phyloP scores from a whole-genome alignment of 2,329 filamentous ascomycete genomes.

The Rhynchosporium agropyri region DNA sequence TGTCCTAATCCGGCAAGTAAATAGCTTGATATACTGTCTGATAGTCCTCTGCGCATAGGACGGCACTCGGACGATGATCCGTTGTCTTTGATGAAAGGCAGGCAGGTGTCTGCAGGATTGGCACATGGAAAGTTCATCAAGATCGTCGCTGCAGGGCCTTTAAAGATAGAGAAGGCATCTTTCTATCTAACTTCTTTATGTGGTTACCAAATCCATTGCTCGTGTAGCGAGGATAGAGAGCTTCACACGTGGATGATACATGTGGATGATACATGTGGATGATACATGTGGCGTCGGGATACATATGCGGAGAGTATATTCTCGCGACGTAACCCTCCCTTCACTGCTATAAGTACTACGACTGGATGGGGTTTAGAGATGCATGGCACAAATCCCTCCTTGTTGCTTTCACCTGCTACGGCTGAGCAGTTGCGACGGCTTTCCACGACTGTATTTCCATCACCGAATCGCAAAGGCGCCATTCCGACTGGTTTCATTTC shows the following conservation, averaged over 20 bases:
- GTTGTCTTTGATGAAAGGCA: no score
- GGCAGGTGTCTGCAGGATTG: not conserved
- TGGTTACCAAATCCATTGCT: not conserved
- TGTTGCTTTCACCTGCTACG: not conserved
- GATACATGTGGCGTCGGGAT: no score
- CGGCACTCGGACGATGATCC: no score
- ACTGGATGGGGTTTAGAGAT: not conserved
- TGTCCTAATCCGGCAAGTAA: not conserved
- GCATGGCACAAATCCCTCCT: not conserved
- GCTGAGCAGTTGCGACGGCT: not conserved
- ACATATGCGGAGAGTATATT: not conserved
- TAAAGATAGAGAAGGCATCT: not conserved
- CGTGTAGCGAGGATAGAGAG: not conserved
- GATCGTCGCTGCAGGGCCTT: slow-evolving; percentile 7
- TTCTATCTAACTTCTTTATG: not conserved
- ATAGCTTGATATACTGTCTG: not conserved
- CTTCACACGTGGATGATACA: slow-evolving; percentile 1
- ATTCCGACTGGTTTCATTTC: not conserved
- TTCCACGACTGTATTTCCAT: not conserved
- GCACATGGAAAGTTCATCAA: not conserved
- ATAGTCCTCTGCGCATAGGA: no score
- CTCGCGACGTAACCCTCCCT: not conserved
- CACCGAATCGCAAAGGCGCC: not conserved
- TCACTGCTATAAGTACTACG: no score
- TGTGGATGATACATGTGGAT: not conserved